Conservation (phyloP, 108 stramenopile species). For the Chaetoceros tenuissimus region DNA sequence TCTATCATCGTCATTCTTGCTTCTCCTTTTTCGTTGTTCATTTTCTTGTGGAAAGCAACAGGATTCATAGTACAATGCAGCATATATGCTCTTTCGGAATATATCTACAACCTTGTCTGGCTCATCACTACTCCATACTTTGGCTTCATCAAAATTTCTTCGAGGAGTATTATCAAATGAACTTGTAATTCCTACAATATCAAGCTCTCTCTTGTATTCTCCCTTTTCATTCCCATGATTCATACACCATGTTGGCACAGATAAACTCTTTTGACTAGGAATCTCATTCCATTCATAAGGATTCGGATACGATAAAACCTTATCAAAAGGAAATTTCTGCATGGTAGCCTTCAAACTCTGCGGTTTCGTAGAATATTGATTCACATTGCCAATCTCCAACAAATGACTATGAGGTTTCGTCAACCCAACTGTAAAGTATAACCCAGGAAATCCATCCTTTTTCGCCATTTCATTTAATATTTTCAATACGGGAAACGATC, state of each 20-base stretch:
- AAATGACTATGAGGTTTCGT: slow-evolving; percentile 18
- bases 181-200: slow-evolving; percentile 38
- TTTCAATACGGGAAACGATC: slow-evolving; percentile 21
- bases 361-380: background rate
- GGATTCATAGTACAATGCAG: slow-evolving; percentile 38
- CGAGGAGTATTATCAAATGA: slow-evolving; percentile 73
- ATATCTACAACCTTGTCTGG: slow-evolving; percentile 24
- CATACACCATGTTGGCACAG: slow-evolving; percentile 40
- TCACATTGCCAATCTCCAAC: slow-evolving; percentile 3
- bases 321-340: slow-evolving; percentile 1
- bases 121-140: slow-evolving; percentile 17
- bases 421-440: slow-evolving; percentile 31
- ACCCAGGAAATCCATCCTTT: slow-evolving; percentile 40
- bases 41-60: slow-evolving; percentile 28
- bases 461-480: slow-evolving; percentile 26
- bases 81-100: slow-evolving; percentile 23
- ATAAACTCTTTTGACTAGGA: slow-evolving; percentile 6
- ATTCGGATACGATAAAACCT: slow-evolving; percentile 33
- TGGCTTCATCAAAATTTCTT: slow-evolving; percentile 29
- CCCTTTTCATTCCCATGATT: slow-evolving; percentile 1
- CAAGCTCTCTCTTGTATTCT: slow-evolving; percentile 10
- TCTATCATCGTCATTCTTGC: slow-evolving; percentile 16
- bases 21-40: slow-evolving; percentile 4
- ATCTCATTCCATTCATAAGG: slow-evolving; percentile 28
- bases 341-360: background rate